These are phyloP conservation scores for Lactifluus rugatus DNA, from an alignment of 768 basidiomycete genomes.

Conservation along the genomic window DNA sequence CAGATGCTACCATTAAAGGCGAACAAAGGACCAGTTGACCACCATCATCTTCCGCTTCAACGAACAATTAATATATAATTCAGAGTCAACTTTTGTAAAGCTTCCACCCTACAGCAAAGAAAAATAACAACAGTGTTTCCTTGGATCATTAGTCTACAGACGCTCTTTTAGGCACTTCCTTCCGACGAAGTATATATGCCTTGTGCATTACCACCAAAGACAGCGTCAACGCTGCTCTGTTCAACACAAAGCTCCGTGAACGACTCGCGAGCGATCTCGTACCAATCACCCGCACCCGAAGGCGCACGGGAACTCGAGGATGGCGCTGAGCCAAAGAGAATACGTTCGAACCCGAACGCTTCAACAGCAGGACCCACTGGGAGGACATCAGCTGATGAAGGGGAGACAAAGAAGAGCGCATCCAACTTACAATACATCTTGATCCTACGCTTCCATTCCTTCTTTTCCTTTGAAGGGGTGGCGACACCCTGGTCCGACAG, in stretches of 20 bases:
- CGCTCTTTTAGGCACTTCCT: background rate
- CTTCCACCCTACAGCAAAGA: conserved; percentile 5
- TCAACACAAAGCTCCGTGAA: conserved; percentile 73
- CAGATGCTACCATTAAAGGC: no score
- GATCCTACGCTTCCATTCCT: conserved; percentile 56
- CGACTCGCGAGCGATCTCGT: conserved; percentile 68
- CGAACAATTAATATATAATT: no score
- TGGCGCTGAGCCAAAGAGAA: conserved; percentile 74
- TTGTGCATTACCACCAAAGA: conserved; percentile 50
- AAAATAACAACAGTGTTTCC: background rate
- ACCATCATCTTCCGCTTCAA: no score
- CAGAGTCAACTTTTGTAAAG: no score
- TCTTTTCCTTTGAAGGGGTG: conserved; percentile 35
- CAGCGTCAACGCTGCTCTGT: conserved; percentile 63
- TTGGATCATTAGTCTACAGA: no score
- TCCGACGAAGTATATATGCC: conserved; percentile 29
- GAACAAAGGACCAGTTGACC: conserved; percentile 11
- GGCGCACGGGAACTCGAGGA: conserved; percentile 39
- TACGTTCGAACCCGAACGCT: conserved; percentile 76
- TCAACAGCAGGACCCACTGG: conserved; percentile 75
- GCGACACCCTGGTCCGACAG: conserved; percentile 27
- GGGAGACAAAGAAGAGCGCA: background rate
- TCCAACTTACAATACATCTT: conserved; percentile 73
- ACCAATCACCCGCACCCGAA: conserved; percentile 61
- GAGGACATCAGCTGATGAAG: conserved; percentile 1